Percentiles rank a stretch among this genome's conserved stretches.
Evolutionary conservation across 768 basidiomycete genomes (phyloP).

Genomic region (Collybiopsis confluens): DNA sequence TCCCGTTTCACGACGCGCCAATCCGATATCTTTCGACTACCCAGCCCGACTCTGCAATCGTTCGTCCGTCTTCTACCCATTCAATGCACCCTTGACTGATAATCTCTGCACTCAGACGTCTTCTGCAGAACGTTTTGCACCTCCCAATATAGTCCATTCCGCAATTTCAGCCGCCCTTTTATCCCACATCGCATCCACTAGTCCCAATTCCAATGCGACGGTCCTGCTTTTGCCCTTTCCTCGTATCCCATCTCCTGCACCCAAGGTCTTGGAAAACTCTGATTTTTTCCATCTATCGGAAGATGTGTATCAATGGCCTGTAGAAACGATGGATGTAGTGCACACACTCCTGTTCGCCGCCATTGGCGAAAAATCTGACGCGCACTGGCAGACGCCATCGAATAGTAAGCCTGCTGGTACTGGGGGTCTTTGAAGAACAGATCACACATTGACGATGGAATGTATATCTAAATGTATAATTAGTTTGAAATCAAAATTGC

Average conservation of each 20-base stretch:
- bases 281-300: slow-evolving; percentile 29
- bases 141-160: slow-evolving; percentile 55
- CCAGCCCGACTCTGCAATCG: slow-evolving; percentile 4
- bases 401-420: neutral
- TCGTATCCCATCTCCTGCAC: slow-evolving; percentile 36
- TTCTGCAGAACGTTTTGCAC: slow-evolving; percentile 35
- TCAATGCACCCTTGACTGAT: too few relatives aligned
- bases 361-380: slow-evolving; percentile 16
- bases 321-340: slow-evolving; percentile 25
- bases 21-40: slow-evolving; percentile 46
- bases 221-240: slow-evolving; percentile 48
- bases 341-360: slow-evolving; percentile 33
- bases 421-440: neutral
- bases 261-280: slow-evolving; percentile 31
- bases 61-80: neutral
- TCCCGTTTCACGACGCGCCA: slow-evolving; percentile 40
- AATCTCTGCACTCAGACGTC: slow-evolving; percentile 23
- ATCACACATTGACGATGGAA: neutral
- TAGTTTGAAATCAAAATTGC: too few relatives aligned
- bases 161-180: slow-evolving; percentile 50
- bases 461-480: slow-evolving; percentile 5
- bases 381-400: neutral
- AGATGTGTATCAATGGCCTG: slow-evolving; percentile 31
- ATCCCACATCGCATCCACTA: slow-evolving; percentile 25
- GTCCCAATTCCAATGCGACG: slow-evolving; percentile 15